Conservation (phyloP, 129 eudicot species). For the Ambrosia trifida region DNA sequence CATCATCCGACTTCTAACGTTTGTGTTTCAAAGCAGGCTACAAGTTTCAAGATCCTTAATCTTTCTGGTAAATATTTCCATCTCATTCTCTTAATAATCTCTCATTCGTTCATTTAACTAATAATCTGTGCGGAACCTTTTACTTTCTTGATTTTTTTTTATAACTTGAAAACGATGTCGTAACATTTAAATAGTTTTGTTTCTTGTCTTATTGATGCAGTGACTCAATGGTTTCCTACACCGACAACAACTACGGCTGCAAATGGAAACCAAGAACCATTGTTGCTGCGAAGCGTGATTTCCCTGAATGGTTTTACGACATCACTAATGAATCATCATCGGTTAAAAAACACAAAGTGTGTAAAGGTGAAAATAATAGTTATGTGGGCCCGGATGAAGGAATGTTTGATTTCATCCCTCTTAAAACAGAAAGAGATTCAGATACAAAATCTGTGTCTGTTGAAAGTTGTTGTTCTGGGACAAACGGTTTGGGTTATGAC, state of each 20-base stretch:
- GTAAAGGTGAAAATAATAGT: constrained; percentile 10
- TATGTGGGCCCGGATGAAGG: background rate
- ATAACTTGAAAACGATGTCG: too few species aligned
- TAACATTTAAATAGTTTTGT: background rate
- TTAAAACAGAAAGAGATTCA: too few species aligned
- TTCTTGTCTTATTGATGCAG: constrained; percentile 1
- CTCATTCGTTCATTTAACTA: too few species aligned
- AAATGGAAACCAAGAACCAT: constrained; percentile 29
- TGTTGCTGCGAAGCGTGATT: constrained; percentile 28
- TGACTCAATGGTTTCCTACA: constrained; percentile 14
- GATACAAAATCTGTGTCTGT: background rate
- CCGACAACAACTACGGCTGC: background rate
- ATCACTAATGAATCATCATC: background rate
- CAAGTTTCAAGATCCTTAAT: too few species aligned
- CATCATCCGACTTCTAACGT: background rate
- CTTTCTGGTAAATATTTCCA: too few species aligned
- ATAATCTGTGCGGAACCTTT: too few species aligned
- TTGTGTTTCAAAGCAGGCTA: too few species aligned
- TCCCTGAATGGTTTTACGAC: constrained; percentile 24
- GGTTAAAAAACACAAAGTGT: constrained; percentile 17
- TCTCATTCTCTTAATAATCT: too few species aligned
- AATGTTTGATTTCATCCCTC: background rate
- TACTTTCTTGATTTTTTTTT: too few species aligned
- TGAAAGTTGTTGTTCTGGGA: constrained; percentile 11
- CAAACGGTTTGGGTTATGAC: constrained; percentile 6